These are phyloP conservation scores for Globisporangium cystogenes DNA, from an alignment of 352 stramenopile genomes.

Conservation along the genomic window DNA sequence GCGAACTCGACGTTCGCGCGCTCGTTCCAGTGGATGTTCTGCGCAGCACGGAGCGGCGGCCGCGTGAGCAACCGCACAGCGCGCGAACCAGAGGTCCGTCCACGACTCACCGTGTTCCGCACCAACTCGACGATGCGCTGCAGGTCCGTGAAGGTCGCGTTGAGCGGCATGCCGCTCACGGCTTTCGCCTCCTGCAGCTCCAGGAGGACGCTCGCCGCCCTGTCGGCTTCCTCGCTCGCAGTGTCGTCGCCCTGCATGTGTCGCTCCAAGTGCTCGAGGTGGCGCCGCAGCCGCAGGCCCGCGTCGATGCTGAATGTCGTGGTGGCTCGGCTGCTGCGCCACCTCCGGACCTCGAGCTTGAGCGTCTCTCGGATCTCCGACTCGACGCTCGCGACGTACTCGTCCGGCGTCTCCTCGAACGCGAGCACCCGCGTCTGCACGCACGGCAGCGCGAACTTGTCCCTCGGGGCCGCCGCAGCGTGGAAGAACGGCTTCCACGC, in stretches of 20 bases:
- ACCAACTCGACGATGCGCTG: constrained; percentile 71
- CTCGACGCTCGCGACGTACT: constrained; percentile 70
- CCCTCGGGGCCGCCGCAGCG: constrained; percentile 14
- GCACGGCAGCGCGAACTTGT: constrained; percentile 21
- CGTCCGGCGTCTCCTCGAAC: constrained; percentile 51
- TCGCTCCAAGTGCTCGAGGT: constrained; percentile 73
- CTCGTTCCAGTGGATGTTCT: constrained; percentile 88
- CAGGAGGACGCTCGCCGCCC: constrained; percentile 12
- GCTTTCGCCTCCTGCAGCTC: constrained; percentile 36
- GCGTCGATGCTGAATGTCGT: constrained; percentile 88
- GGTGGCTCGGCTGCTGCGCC: constrained; percentile 74
- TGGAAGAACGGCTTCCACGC: constrained; percentile 86
- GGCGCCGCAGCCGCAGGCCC: constrained; percentile 61
- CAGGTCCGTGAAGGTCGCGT: constrained; percentile 88
- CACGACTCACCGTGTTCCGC: constrained; percentile 63
- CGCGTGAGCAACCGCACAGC: neutral
- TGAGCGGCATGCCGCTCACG: constrained; percentile 78
- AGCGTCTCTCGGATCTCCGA: constrained; percentile 72
- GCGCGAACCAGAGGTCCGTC: constrained; percentile 3
- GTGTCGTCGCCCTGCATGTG: constrained; percentile 13
- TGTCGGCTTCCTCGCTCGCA: neutral
- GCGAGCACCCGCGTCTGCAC: constrained; percentile 52
- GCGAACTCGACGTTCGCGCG: constrained; percentile 87
- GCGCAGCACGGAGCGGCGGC: neutral
- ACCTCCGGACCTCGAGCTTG: constrained; percentile 84